These are phyloP conservation scores for Hirsutella minnesotensis DNA, from an alignment of 2,329 filamentous ascomycete species.

Conservation along the genomic window DNA sequence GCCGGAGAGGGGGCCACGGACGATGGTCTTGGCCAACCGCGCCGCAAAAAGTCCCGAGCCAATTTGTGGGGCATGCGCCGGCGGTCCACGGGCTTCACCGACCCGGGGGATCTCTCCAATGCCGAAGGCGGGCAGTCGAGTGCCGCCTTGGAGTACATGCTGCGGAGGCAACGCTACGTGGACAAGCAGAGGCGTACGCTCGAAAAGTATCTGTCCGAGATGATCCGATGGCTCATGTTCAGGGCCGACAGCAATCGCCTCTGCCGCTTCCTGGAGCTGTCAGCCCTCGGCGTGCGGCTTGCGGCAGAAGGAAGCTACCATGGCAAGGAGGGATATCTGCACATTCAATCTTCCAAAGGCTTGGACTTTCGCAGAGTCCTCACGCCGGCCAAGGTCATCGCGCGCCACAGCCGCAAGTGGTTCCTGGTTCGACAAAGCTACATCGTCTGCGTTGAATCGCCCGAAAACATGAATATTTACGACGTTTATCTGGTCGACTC, in stretches of 20 bases:
- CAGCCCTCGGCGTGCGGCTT: slow-evolving; percentile 82
- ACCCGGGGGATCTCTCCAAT: slow-evolving; percentile 32
- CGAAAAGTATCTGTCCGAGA: slow-evolving; percentile 81
- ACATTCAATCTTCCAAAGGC: slow-evolving; percentile 85
- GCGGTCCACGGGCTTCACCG: slow-evolving; percentile 38
- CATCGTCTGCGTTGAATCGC: slow-evolving; percentile 94
- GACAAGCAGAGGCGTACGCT: slow-evolving; percentile 76
- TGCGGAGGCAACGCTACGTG: slow-evolving; percentile 48
- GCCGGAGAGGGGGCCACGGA: slow-evolving; percentile 51
- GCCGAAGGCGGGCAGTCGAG: slow-evolving; percentile 28
- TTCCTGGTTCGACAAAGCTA: slow-evolving; percentile 97
- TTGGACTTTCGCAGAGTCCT: slow-evolving; percentile 74
- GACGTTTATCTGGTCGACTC: slow-evolving; percentile 96
- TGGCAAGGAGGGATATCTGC: slow-evolving; percentile 88
- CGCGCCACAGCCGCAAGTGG: slow-evolving; percentile 86
- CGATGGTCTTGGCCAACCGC: slow-evolving; percentile 17
- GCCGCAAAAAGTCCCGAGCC: slow-evolving; percentile 39
- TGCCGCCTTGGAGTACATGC: slow-evolving; percentile 35
- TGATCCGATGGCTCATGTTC: slow-evolving; percentile 96
- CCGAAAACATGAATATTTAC: slow-evolving; percentile 97
- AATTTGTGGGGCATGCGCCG: slow-evolving; percentile 40
- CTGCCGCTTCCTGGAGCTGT: slow-evolving; percentile 92
- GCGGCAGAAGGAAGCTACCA: slow-evolving; percentile 95
- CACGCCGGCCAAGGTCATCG: slow-evolving; percentile 66
- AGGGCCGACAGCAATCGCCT: slow-evolving; percentile 88